Percentiles rank a stretch among this genome's conserved stretches.
phyloP scores from a whole-genome alignment of 2,329 filamentous ascomycete species.

The Sporothrix protearum region DNA sequence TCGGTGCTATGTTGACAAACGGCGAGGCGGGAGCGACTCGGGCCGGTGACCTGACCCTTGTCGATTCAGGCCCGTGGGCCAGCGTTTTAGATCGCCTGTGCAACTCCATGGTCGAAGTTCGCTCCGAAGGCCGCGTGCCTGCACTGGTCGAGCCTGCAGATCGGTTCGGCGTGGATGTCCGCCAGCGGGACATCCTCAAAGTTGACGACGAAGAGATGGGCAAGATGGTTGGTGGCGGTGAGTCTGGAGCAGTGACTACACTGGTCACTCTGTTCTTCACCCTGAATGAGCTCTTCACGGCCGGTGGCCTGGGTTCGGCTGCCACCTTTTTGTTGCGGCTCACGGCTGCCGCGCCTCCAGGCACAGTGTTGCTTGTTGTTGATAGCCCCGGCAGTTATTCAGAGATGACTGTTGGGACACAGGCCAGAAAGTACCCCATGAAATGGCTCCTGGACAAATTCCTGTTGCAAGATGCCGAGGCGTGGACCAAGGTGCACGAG shows the following conservation, averaged over 20 bases:
- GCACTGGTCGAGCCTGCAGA: slow-evolving; percentile 41
- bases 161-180: slow-evolving; percentile 43
- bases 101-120: slow-evolving; percentile 41
- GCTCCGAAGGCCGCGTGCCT: slow-evolving; percentile 44
- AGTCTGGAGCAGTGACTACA: slow-evolving; percentile 36
- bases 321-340: slow-evolving; percentile 71
- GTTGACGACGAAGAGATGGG: slow-evolving; percentile 39
- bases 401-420: slow-evolving; percentile 65
- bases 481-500: slow-evolving; percentile 71
- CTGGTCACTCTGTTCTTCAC: slow-evolving; percentile 89
- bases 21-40: slow-evolving; percentile 24
- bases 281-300: slow-evolving; percentile 87
- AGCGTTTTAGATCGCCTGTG: slow-evolving; percentile 58
- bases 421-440: slow-evolving; percentile 77
- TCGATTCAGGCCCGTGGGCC: slow-evolving; percentile 81
- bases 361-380: slow-evolving; percentile 74
- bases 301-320: slow-evolving; percentile 66
- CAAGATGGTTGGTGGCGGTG: slow-evolving; percentile 31
- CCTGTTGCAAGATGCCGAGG: slow-evolving; percentile 47
- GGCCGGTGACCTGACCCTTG: slow-evolving; percentile 52
- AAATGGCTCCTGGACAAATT: slow-evolving; percentile 86
- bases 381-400: slow-evolving; percentile 95
- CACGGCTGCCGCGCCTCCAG: slow-evolving; percentile 53
- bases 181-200: slow-evolving; percentile 49
- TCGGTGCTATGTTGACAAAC: slow-evolving; percentile 44